Percentiles rank a stretch among this genome's conserved stretches.
These are phyloP conservation scores for Zygnema circumcarinatum DNA, from an alignment of 139 green algal genomes.

Conservation along the genomic window DNA sequence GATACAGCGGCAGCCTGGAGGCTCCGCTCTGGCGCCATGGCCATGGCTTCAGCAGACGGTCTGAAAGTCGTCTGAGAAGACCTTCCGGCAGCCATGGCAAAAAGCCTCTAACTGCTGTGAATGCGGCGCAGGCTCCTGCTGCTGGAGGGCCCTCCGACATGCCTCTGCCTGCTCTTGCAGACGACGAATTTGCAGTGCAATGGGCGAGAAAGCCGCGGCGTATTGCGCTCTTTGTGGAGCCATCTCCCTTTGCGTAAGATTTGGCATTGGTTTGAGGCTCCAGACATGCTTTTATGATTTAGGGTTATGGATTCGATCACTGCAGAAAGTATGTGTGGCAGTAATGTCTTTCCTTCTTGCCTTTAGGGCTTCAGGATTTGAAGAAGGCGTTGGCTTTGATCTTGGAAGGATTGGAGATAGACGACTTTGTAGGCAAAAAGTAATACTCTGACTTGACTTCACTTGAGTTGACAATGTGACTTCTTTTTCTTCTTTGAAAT, in stretches of 20 bases:
- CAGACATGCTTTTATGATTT: not conserved
- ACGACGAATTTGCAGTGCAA: conserved; percentile 33
- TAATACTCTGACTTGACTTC: no score
- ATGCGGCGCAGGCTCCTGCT: not conserved
- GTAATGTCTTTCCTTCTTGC: no score
- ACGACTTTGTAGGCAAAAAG: no score
- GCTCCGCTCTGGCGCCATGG: not conserved
- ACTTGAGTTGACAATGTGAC: no score
- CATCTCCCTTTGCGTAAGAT: conserved; percentile 68
- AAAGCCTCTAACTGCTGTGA: not conserved
- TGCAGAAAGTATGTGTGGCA: not conserved
- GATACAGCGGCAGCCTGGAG: no score
- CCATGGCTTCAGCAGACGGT: not conserved
- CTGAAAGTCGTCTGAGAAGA: not conserved
- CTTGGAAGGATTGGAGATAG: no score
- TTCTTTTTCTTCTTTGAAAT: no score
- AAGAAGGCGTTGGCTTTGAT: no score
- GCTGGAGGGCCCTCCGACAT: not conserved
- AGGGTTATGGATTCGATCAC: not conserved
- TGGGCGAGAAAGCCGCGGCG: conserved; percentile 41
- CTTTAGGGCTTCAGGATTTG: no score
- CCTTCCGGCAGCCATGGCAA: not conserved
- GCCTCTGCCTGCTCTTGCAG: not conserved
- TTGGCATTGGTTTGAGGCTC: not conserved
- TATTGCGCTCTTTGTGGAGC: conserved; percentile 68